phyloP scores from a whole-genome alignment of 1,284 basidiomycete genomes.

The Inonotus hispidus region DNA sequence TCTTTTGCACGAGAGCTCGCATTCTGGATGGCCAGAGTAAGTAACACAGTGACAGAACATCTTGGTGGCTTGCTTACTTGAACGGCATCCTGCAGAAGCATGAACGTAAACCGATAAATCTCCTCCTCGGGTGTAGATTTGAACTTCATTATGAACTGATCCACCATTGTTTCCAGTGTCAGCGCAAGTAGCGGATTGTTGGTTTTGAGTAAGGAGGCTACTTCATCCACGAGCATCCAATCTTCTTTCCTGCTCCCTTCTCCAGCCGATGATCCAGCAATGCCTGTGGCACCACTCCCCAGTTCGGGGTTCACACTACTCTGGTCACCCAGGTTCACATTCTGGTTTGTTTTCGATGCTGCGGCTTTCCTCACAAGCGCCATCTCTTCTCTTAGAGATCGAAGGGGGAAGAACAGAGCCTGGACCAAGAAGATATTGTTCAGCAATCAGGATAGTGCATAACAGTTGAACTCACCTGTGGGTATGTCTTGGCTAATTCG shows the following conservation, averaged over 20 bases:
- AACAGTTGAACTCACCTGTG: constrained; percentile 63
- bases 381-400: constrained; percentile 91
- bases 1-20: constrained; percentile 66
- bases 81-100: constrained; percentile 72
- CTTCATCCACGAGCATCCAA: constrained; percentile 92
- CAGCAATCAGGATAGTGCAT: constrained; percentile 5
- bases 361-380: constrained; percentile 40
- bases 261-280: constrained; percentile 20
- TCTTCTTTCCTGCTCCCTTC: constrained; percentile 57
- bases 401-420: constrained; percentile 94
- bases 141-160: constrained; percentile 90
- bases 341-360: constrained; percentile 18
- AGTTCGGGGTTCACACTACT: constrained; percentile 23
- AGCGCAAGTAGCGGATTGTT: constrained; percentile 93
- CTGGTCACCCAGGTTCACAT: neutral
- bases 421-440: constrained; percentile 31
- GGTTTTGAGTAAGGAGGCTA: constrained; percentile 93
- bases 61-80: constrained; percentile 39
- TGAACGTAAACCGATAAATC: constrained; percentile 87
- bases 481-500: constrained; percentile 88
- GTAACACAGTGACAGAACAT: neutral
- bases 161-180: constrained; percentile 96
- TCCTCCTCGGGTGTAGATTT: constrained; percentile 93
- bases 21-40: constrained; percentile 37
- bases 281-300: constrained; percentile 22